Evolutionary conservation across 2,329 filamentous ascomycete species (phyloP).

Genomic region (Xylariales sp.): DNA sequence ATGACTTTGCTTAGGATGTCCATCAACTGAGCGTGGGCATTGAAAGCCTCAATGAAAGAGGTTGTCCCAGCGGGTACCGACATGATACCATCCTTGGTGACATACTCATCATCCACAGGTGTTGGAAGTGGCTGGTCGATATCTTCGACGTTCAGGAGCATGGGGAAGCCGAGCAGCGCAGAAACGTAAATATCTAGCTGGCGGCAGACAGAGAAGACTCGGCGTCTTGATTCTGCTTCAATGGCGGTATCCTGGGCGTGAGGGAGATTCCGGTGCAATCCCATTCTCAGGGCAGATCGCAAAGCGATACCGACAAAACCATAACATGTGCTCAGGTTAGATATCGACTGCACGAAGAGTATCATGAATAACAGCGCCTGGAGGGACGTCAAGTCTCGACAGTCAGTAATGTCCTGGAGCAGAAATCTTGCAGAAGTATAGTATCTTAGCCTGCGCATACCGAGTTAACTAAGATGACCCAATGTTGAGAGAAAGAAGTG

Average conservation of each 20-base stretch:
- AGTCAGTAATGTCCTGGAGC: constrained; percentile 62
- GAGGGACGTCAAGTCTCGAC: constrained; percentile 67
- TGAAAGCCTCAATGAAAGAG: constrained; percentile 60
- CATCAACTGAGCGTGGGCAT: constrained; percentile 61
- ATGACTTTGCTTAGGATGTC: constrained; percentile 60
- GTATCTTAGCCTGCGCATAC: constrained; percentile 61
- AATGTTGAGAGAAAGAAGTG: too few relatives aligned
- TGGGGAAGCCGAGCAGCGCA: constrained; percentile 61
- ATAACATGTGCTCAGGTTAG: constrained; percentile 75
- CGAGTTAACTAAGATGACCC: constrained; percentile 3
- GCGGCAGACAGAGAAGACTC: constrained; percentile 63
- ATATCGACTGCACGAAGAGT: constrained; percentile 73
- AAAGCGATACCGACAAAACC: constrained; percentile 75
- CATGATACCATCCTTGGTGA: constrained; percentile 53
- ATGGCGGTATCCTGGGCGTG: constrained; percentile 59
- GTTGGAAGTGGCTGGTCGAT: constrained; percentile 62
- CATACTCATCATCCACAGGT: constrained; percentile 64
- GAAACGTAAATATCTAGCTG: constrained; percentile 70
- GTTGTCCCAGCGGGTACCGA: constrained; percentile 50
- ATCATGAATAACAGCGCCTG: constrained; percentile 78
- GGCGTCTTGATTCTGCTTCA: constrained; percentile 58
- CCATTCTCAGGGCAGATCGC: constrained; percentile 70
- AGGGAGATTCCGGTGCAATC: constrained; percentile 68
- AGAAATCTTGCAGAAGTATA: constrained; percentile 64
- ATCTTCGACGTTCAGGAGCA: constrained; percentile 59